A percentile compares a stretch with the other conserved stretches of the same genome.
These are phyloP conservation scores for Backusella tarrabulga DNA, from an alignment of 192 early-diverging fungal genomes.

Conservation along the genomic window DNA sequence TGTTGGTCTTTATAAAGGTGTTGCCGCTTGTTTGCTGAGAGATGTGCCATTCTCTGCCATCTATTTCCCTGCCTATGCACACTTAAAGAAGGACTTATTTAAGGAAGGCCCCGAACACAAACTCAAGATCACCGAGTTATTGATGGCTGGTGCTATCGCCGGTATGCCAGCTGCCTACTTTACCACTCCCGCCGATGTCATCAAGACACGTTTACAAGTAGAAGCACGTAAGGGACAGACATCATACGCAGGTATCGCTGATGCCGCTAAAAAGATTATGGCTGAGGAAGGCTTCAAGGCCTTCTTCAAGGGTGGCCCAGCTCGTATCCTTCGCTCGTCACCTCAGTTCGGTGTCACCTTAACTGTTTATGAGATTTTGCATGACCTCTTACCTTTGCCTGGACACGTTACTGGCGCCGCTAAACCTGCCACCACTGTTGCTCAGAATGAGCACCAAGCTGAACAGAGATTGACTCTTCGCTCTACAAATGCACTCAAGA, in stretches of 20 bases:
- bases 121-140: slow-evolving; percentile 62
- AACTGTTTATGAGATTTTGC: slow-evolving; percentile 88
- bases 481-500: slow-evolving; percentile 57
- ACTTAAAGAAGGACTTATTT: slow-evolving; percentile 93
- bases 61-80: slow-evolving; percentile 96
- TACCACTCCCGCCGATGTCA: slow-evolving; percentile 96
- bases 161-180: slow-evolving; percentile 98
- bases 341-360: slow-evolving; percentile 98
- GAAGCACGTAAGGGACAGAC: slow-evolving; percentile 88
- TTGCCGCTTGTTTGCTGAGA: slow-evolving; percentile 86
- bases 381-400: slow-evolving; percentile 60
- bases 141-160: slow-evolving; percentile 88
- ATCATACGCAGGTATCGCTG: slow-evolving; percentile 79
- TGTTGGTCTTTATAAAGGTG: slow-evolving; percentile 93
- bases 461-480: slow-evolving; percentile 31
- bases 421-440: neutral
- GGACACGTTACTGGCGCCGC: slow-evolving; percentile 24
- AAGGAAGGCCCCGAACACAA: slow-evolving; percentile 77
- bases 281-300: slow-evolving; percentile 90
- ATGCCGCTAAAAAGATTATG: slow-evolving; percentile 86
- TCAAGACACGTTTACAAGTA: slow-evolving; percentile 98
- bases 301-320: slow-evolving; percentile 98
- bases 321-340: slow-evolving; percentile 85
- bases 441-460: neutral
- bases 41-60: slow-evolving; percentile 98